A percentile compares a stretch with the other conserved stretches of the same genome.
phyloP scores from a whole-genome alignment of 805 yeast genomes.

The Saccharomycopsis selenospora region DNA sequence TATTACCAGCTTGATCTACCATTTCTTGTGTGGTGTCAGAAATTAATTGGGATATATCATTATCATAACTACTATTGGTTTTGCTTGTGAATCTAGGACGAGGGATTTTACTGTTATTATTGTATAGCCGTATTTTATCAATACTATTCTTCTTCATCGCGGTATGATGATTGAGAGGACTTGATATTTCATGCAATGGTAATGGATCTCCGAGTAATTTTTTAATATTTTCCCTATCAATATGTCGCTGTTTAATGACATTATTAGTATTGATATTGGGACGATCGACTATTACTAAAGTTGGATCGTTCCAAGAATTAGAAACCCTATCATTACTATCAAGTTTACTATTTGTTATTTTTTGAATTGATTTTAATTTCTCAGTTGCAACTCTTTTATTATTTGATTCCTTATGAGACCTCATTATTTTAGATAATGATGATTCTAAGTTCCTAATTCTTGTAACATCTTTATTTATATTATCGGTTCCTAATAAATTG shows the following conservation, averaged over 20 bases:
- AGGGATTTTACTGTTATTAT: not conserved
- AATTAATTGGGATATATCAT: not conserved
- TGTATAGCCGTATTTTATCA: not conserved
- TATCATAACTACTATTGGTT: not conserved
- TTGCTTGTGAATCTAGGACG: not conserved
- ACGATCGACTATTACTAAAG: not conserved
- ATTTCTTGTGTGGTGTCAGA: not conserved
- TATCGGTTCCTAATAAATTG: not conserved
- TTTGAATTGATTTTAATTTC: too few relatives aligned
- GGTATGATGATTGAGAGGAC: not conserved
- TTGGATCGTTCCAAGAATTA: slow-evolving; percentile 1
- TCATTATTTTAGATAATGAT: not conserved
- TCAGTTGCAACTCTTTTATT: not conserved
- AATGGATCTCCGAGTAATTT: slow-evolving; percentile 13
- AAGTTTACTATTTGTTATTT: not conserved
- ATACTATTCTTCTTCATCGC: not conserved
- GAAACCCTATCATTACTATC: not conserved
- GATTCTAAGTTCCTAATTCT: not conserved
- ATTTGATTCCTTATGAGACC: not conserved
- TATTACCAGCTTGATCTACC: not conserved
- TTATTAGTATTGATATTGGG: not conserved
- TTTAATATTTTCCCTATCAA: not conserved
- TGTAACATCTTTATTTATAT: slow-evolving; percentile 1
- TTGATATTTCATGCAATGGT: slow-evolving; percentile 5
- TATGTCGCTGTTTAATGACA: not conserved